Evolutionary conservation across 306 rosid genomes (phyloP).

Genomic region (Heteromeles arbutifolia): DNA sequence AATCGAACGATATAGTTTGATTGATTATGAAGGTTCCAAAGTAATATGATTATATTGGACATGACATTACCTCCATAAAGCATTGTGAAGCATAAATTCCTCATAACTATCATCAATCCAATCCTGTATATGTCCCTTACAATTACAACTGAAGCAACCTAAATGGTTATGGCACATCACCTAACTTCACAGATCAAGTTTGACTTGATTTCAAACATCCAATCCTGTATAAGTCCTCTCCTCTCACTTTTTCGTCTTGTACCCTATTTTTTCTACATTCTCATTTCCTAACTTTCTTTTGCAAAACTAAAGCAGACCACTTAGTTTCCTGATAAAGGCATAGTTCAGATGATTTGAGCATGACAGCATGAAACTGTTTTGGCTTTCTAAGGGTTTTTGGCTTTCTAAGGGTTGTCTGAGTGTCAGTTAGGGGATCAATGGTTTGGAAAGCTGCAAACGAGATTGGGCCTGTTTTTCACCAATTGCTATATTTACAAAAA

Average conservation of each 20-base stretch:
- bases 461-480: neutral
- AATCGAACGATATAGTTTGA: neutral
- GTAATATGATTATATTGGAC: neutral
- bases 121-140: neutral
- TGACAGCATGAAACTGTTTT: neutral
- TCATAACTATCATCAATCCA: neutral
- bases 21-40: neutral
- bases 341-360: neutral
- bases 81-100: neutral
- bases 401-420: neutral
- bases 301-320: neutral
- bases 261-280: neutral
- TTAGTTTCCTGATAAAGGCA: neutral
- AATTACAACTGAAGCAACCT: neutral
- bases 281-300: neutral
- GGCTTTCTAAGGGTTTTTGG: neutral
- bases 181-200: neutral
- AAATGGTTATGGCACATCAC: neutral
- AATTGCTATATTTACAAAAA: neutral
- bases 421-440: neutral
- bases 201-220: neutral
- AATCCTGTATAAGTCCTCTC: too few relatives aligned
- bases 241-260: neutral
- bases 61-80: neutral
- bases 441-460: neutral